Evolutionary conservation across 768 basidiomycete species (phyloP).

Genomic region (Neoboletus subvelutipes): DNA sequence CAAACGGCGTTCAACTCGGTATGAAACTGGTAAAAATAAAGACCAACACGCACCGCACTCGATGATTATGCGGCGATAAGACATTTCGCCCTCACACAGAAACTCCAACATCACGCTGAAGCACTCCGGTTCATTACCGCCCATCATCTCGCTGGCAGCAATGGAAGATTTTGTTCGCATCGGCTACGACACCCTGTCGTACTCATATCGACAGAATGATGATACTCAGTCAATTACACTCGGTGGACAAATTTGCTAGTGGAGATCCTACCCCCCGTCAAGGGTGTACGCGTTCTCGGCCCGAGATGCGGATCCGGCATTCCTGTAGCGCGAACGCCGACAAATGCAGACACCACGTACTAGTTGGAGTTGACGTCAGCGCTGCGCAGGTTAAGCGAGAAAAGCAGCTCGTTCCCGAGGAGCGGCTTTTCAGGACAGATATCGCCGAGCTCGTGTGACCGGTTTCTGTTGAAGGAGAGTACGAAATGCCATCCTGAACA

Average conservation of each 20-base stretch:
- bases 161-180: constrained; percentile 11
- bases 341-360: constrained; percentile 5
- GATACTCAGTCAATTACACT: neutral
- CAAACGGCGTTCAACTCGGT: constrained; percentile 5
- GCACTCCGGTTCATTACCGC: constrained; percentile 25
- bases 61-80: constrained; percentile 7
- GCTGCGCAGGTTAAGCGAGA: constrained; percentile 9
- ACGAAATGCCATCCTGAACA: neutral
- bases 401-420: constrained; percentile 3
- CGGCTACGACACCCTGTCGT: constrained; percentile 2
- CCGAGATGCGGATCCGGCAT: constrained; percentile 13
- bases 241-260: neutral
- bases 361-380: constrained; percentile 7
- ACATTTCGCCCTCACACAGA: neutral
- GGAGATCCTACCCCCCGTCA: neutral
- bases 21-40: neutral
- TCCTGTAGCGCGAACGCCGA: constrained; percentile 1
- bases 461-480: neutral
- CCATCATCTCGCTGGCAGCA: neutral
- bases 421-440: constrained; percentile 4
- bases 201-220: constrained; percentile 3
- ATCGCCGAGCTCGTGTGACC: constrained; percentile 5
- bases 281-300: constrained; percentile 4
- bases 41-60: neutral
- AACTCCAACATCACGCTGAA: neutral